phyloP scores from a whole-genome alignment of 495 filamentous ascomycete genomes.

The Hypoxylon fragiforme region DNA sequence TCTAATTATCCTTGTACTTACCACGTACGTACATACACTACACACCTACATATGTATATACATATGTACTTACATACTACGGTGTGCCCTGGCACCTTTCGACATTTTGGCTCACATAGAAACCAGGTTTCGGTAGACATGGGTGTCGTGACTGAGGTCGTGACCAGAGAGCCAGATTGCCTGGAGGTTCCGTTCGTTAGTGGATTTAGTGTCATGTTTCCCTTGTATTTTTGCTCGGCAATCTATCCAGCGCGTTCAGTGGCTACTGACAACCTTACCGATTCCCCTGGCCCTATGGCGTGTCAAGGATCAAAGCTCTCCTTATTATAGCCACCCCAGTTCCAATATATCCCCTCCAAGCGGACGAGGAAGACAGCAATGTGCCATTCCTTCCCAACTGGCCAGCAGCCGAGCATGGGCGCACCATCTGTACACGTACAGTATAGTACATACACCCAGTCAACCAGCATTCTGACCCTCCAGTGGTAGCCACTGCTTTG shows the following conservation, averaged over 20 bases:
- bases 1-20: conserved; percentile 2
- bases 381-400: conserved; percentile 37
- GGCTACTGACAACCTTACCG: conserved; percentile 39
- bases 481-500: conserved; percentile 41
- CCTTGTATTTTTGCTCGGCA: conserved; percentile 39
- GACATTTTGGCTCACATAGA: conserved; percentile 23
- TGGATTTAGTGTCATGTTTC: conserved; percentile 33
- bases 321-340: conserved; percentile 51
- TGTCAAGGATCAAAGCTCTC: conserved; percentile 46
- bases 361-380: conserved; percentile 37
- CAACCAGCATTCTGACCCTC: conserved; percentile 41
- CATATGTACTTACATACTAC: not conserved
- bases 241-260: conserved; percentile 37
- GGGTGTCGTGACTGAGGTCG: conserved; percentile 15
- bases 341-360: conserved; percentile 47
- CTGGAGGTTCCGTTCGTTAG: conserved; percentile 26
- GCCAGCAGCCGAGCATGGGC: conserved; percentile 38
- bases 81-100: conserved; percentile 8
- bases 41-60: not conserved
- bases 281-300: conserved; percentile 46
- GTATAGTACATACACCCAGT: conserved; percentile 34
- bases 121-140: conserved; percentile 22
- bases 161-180: conserved; percentile 26
- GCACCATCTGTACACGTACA: conserved; percentile 37
- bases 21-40: not conserved